Percentiles rank a stretch among this genome's conserved stretches.
These are phyloP conservation scores for Tetramitus jugosus DNA, from an alignment of 208 protist species.

Conservation along the genomic window DNA sequence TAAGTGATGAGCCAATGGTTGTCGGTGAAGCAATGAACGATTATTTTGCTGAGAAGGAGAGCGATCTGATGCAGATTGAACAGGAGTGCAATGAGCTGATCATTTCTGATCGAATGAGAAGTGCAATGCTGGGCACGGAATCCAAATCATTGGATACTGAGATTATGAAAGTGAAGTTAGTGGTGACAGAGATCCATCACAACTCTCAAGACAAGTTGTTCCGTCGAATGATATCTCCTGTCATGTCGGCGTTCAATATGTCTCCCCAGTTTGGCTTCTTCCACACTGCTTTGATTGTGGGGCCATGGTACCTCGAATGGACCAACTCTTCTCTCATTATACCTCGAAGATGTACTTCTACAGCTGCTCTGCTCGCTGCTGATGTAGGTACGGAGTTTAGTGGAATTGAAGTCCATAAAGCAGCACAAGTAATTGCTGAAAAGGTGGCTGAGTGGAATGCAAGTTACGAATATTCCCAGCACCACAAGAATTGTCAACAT, in stretches of 20 bases:
- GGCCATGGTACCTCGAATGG: constrained; percentile 18
- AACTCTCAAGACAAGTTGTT: neutral
- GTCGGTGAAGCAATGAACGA: neutral
- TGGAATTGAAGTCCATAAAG: neutral
- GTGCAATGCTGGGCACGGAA: neutral
- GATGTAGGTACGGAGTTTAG: neutral
- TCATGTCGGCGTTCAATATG: neutral
- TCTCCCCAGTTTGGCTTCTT: neutral
- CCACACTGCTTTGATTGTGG: neutral
- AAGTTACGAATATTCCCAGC: neutral
- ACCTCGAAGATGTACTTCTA: neutral
- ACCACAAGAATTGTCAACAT: neutral
- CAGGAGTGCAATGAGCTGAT: neutral
- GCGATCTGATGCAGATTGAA: neutral
- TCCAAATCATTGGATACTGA: too few relatives aligned
- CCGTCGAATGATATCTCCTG: neutral
- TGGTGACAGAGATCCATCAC: neutral
- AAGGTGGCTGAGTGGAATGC: neutral
- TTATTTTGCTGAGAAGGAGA: neutral
- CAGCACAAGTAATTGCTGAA: neutral
- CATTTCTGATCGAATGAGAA: neutral
- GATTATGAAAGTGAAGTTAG: constrained; percentile 20
- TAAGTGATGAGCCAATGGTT: neutral
- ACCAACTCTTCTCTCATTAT: neutral
- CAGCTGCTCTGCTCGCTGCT: neutral